phyloP scores from a whole-genome alignment of 331 rosid genomes.

The Erythrophleum ivorense region DNA sequence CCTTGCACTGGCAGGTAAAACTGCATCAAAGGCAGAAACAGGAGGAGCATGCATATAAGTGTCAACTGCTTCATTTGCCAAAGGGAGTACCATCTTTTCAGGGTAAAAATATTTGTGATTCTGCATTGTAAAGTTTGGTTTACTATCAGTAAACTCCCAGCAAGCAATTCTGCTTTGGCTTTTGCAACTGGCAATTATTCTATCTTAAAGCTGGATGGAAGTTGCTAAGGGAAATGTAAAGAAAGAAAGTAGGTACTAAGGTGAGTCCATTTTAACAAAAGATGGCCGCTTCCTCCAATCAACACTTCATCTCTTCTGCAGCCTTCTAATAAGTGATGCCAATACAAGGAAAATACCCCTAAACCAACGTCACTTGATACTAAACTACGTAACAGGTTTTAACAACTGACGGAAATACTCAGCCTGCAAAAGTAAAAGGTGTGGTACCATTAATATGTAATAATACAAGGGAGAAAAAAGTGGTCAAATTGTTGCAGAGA shows the following conservation, averaged over 20 bases:
- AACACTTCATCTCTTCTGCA: slow-evolving; percentile 48
- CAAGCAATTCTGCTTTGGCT: slow-evolving; percentile 47
- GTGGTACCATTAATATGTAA: slow-evolving; percentile 15
- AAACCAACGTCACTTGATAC: slow-evolving; percentile 43
- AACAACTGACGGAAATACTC: slow-evolving; percentile 97
- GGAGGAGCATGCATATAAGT: slow-evolving; percentile 62
- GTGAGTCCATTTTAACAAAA: slow-evolving; percentile 55
- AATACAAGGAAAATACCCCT: slow-evolving; percentile 51
- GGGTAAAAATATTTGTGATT: slow-evolving; percentile 65
- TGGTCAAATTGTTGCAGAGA: slow-evolving; percentile 4
- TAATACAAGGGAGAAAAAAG: slow-evolving; percentile 20
- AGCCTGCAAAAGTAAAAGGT: slow-evolving; percentile 64
- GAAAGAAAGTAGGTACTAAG: slow-evolving; percentile 51
- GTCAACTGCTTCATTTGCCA: slow-evolving; percentile 58
- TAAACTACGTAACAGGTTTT: slow-evolving; percentile 97
- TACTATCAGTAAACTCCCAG: slow-evolving; percentile 40
- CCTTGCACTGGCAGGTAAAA: slow-evolving; percentile 62
- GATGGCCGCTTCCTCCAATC: slow-evolving; percentile 54
- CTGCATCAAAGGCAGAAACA: slow-evolving; percentile 59
- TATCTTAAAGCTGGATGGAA: slow-evolving; percentile 46
- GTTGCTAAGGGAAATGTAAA: slow-evolving; percentile 51
- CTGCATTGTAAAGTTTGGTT: slow-evolving; percentile 62
- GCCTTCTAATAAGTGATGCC: slow-evolving; percentile 56
- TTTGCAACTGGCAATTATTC: slow-evolving; percentile 54
- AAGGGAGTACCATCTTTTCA: slow-evolving; percentile 54